A percentile compares a stretch with the other conserved stretches of the same genome.
Conservation (phyloP, 2,329 filamentous ascomycete genomes). For the Coniella vitis region DNA sequence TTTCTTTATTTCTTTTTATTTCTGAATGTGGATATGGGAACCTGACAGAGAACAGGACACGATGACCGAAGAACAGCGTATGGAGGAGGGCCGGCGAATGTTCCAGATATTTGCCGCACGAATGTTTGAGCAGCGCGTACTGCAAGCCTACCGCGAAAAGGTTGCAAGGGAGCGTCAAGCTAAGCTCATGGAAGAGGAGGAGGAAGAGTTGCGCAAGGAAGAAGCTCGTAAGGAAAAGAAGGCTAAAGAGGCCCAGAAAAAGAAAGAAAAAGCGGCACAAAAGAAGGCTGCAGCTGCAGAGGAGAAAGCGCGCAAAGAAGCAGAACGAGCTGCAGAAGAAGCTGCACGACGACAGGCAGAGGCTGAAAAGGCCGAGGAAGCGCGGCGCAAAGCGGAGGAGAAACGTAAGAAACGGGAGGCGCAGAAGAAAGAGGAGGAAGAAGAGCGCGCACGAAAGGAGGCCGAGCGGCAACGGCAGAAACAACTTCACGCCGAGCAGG, state of each 20-base stretch:
- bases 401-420: constrained; percentile 87
- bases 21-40: background rate
- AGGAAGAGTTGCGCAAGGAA: constrained; percentile 73
- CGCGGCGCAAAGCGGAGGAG: constrained; percentile 76
- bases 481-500: constrained; percentile 76
- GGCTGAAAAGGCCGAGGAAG: constrained; percentile 72
- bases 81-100: constrained; percentile 98
- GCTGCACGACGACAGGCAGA: constrained; percentile 69
- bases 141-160: constrained; percentile 96
- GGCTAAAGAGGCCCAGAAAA: constrained; percentile 87
- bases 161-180: constrained; percentile 88
- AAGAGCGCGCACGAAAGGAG: constrained; percentile 78
- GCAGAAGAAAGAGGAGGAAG: constrained; percentile 83
- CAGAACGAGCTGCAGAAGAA: constrained; percentile 84
- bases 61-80: constrained; percentile 96
- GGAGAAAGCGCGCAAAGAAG: constrained; percentile 80
- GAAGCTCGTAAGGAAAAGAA: constrained; percentile 85
- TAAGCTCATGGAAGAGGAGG: constrained; percentile 83
- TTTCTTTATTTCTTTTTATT: too few species aligned
- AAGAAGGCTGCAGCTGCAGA: constrained; percentile 88
- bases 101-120: constrained; percentile 98
- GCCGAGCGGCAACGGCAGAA: constrained; percentile 77
- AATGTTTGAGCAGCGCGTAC: constrained; percentile 97
- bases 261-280: constrained; percentile 85
- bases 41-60: constrained; percentile 61